These are phyloP conservation scores for Spathaspora arborariae DNA, from an alignment of 805 yeast species.

Conservation along the genomic window DNA sequence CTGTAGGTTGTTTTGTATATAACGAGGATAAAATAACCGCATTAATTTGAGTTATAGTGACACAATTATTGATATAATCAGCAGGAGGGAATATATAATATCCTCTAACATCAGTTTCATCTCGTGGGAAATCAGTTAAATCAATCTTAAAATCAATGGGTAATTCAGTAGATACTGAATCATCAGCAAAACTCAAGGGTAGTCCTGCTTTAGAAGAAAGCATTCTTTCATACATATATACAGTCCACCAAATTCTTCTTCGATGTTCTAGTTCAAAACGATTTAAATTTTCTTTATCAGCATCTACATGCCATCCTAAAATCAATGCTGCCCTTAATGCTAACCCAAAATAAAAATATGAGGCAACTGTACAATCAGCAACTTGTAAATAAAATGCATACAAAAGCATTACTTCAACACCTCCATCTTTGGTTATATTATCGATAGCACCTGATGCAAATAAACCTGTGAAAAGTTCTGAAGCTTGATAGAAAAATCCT, in stretches of 20 bases:
- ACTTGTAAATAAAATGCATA: slow-evolving; percentile 80
- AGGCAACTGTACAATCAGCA: slow-evolving; percentile 79
- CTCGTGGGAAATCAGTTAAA: slow-evolving; percentile 29
- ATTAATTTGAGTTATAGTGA: slow-evolving; percentile 73
- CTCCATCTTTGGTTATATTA: slow-evolving; percentile 74
- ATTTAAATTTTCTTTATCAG: slow-evolving; percentile 57
- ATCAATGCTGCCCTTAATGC: slow-evolving; percentile 70
- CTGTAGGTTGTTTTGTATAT: slow-evolving; percentile 71
- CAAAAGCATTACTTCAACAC: slow-evolving; percentile 68
- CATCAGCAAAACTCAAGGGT: slow-evolving; percentile 75
- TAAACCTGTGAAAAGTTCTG: slow-evolving; percentile 72
- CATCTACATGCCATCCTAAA: slow-evolving; percentile 79
- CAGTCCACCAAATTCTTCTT: slow-evolving; percentile 47
- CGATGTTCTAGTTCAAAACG: slow-evolving; percentile 53
- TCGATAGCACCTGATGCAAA: slow-evolving; percentile 80
- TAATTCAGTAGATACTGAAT: slow-evolving; percentile 72
- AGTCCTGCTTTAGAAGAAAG: slow-evolving; percentile 77
- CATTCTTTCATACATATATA: slow-evolving; percentile 61
- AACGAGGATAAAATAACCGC: slow-evolving; percentile 66
- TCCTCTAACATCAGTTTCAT: slow-evolving; percentile 51
- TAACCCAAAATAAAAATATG: slow-evolving; percentile 75
- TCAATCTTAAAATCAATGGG: slow-evolving; percentile 71
- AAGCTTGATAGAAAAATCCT: slow-evolving; percentile 73
- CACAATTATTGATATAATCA: slow-evolving; percentile 72
- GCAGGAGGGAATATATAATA: slow-evolving; percentile 76